These are phyloP conservation scores for Erodium texanum DNA, from an alignment of 441 rosid genomes.

Conservation along the genomic window DNA sequence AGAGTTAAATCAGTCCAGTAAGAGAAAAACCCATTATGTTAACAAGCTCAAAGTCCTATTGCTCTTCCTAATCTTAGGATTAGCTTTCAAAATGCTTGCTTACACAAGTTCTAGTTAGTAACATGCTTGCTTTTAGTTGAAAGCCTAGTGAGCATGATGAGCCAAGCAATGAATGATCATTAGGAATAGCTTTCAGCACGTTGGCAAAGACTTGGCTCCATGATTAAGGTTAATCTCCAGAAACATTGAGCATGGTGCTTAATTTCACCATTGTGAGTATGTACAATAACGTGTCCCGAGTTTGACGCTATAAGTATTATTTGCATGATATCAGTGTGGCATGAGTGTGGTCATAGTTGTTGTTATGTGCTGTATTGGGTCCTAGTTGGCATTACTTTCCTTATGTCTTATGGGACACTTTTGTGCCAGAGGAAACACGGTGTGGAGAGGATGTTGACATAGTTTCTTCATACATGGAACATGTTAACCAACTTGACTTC, in stretches of 20 bases:
- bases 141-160: neutral
- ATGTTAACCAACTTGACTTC: neutral
- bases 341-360: neutral
- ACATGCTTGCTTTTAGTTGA: neutral
- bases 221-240: neutral
- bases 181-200: neutral
- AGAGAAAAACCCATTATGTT: neutral
- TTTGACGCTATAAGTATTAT: no score
- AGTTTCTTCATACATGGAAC: neutral
- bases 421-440: neutral
- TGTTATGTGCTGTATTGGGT: neutral
- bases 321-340: neutral
- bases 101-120: neutral
- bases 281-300: no score
- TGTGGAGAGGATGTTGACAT: constrained; percentile 2
- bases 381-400: neutral
- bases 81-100: neutral
- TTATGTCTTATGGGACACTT: neutral
- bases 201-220: neutral
- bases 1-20: neutral
- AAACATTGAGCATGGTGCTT: neutral
- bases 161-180: neutral
- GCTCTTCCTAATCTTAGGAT: neutral
- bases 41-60: neutral
- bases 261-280: neutral